phyloP scores from a whole-genome alignment of 306 rosid genomes.

The Acacia crassicarpa region DNA sequence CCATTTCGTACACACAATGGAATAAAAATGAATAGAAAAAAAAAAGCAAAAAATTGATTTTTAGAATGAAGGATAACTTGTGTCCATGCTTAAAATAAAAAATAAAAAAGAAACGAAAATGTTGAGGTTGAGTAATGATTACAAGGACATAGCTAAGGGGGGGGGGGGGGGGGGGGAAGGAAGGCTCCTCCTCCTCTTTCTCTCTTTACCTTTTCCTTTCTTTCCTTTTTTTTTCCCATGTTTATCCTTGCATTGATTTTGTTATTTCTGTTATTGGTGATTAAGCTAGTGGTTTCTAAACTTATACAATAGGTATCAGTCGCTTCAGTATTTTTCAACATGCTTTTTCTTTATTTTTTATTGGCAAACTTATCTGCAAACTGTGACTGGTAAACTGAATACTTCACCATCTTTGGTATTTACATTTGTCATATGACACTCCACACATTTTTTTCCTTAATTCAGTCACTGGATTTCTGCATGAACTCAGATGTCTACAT shows the following conservation, averaged over 20 bases:
- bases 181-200: neutral
- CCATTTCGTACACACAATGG: neutral
- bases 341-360: neutral
- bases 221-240: neutral
- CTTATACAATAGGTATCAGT: conserved; percentile 1
- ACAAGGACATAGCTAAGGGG: neutral
- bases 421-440: neutral
- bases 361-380: neutral
- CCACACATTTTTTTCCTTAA: neutral
- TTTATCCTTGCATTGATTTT: neutral
- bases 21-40: neutral
- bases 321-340: neutral
- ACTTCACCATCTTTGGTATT: conserved; percentile 8
- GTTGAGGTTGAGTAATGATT: neutral
- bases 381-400: neutral
- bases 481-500: conserved; percentile 19
- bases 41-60: neutral
- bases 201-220: neutral
- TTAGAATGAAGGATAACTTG: neutral
- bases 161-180: no score
- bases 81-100: neutral
- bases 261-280: conserved; percentile 1
- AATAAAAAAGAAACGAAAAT: neutral
- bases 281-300: conserved; percentile 4
- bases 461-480: conserved; percentile 20